Evolutionary conservation across 73 alveolate species (phyloP).

Genomic region (Tetrahymena malaccensis): DNA sequence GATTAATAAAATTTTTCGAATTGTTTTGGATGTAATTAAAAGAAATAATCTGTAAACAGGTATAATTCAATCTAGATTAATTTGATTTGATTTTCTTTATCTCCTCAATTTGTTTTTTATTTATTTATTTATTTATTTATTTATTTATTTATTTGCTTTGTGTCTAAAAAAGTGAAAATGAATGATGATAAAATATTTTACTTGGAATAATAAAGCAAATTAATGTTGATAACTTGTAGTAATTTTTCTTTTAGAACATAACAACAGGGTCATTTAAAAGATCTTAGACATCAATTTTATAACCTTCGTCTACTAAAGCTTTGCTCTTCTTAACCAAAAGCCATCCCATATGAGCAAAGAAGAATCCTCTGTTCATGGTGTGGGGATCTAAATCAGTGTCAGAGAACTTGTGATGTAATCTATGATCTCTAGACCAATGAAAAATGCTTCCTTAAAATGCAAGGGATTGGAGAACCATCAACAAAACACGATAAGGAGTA

Average conservation of each 20-base stretch:
- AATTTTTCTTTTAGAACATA: neutral
- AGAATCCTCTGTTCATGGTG: neutral
- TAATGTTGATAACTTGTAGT: neutral
- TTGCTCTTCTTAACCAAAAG: neutral
- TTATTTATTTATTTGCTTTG: too few relatives aligned
- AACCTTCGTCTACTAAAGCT: neutral
- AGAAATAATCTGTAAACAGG: neutral
- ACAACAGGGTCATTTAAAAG: conserved; percentile 3
- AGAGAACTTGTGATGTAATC: neutral
- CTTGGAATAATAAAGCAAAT: neutral
- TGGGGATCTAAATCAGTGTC: conserved; percentile 6
- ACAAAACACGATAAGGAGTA: neutral
- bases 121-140: too few relatives aligned
- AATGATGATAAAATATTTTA: neutral
- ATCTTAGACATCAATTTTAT: conserved; percentile 1
- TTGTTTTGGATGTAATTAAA: neutral
- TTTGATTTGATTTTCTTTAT: neutral
- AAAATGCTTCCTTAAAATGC: neutral
- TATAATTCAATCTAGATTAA: too few relatives aligned
- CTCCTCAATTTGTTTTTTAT: too few relatives aligned
- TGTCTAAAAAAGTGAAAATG: neutral
- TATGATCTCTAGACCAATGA: conserved; percentile 7
- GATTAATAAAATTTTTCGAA: neutral
- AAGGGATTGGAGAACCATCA: neutral
- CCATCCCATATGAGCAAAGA: conserved; percentile 21